Base-by-base conservation (phyloP, 2,329 filamentous ascomycete species). In the Beauveria medogensis region DNA sequence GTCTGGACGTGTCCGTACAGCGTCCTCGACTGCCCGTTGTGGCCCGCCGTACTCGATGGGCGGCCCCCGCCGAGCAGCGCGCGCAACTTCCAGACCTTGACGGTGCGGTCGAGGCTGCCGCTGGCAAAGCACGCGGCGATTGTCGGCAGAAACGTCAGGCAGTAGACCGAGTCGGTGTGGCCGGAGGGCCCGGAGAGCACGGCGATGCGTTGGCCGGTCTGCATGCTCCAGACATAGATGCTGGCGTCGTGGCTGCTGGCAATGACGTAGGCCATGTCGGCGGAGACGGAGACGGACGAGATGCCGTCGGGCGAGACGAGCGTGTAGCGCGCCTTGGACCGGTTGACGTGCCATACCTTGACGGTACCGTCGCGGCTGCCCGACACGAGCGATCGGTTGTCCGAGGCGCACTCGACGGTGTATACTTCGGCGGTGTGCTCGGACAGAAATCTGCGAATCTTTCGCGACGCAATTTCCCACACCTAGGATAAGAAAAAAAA, bases 401-500 rank as follows among this genome's bases (percentile, higher is more conserved):
- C 95, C 44, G 91, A 87, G 40, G 93, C 90, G 74, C 96, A 99
- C 75, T 97, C 94, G 5, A 97, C 81, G 5, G 91, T 96, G 75
- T 97, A 97, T 64, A 99, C 97, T 67, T 97, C 94, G 75, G 97
- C 93, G 74, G 97, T 93, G 74, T 99, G 94, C 26, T 94, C 94
- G 20, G 87, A 83, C 76, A 97, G 97, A 43, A 91, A 91, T 71
- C 94, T 91, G 69, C 91, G 90, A 71, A 99, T 97, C 9, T 85
- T 87, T 67, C 91, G 84, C 60, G 79, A 82, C 59, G 83, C 81
- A 67, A 97, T 97, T 73, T 97, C 94, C 94, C 94, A 97, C 55
- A 99, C 91, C 90, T 93, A 67, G 1, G 24, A 54, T 63, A 51
- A 24, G 55, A 48, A 67, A 47, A 67, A 64, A 20, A 28, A 26